Conservation (phyloP, 768 basidiomycete genomes). For the Hortiboletus campestris region DNA sequence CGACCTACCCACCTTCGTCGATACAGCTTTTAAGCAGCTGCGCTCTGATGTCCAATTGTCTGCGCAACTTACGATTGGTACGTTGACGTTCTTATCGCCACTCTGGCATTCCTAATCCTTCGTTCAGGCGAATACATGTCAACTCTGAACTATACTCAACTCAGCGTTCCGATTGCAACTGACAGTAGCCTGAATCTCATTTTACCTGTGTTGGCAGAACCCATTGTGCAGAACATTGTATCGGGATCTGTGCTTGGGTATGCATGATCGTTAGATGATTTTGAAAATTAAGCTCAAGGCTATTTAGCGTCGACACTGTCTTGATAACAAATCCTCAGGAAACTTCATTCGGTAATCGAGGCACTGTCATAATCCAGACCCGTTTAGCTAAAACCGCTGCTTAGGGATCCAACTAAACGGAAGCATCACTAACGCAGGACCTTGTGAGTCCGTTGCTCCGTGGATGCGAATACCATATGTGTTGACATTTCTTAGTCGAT, state of each 20-base stretch:
- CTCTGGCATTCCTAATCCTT: conserved; percentile 1
- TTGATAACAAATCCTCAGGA: conserved; percentile 58
- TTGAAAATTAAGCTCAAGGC: not conserved
- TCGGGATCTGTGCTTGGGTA: conserved; percentile 55
- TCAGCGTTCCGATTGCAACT: conserved; percentile 53
- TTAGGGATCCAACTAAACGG: conserved; percentile 55
- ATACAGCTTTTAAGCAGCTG: conserved; percentile 64
- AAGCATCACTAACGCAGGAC: conserved; percentile 66
- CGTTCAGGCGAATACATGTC: conserved; percentile 60
- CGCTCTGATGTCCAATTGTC: conserved; percentile 58
- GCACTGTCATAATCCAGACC: not conserved
- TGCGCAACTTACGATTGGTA: conserved; percentile 58
- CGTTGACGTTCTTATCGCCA: not conserved
- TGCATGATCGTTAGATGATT: not conserved
- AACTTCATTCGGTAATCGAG: conserved; percentile 50
- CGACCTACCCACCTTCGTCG: conserved; percentile 59
- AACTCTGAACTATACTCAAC: conserved; percentile 59
- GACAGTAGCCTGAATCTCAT: conserved; percentile 62
- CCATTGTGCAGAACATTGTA: conserved; percentile 74
- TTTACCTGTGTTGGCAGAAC: conserved; percentile 66
- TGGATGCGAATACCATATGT: not conserved
- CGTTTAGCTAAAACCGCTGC: conserved; percentile 1
- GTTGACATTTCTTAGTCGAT: conserved; percentile 45
- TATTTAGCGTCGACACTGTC: conserved; percentile 52
- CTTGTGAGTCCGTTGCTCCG: conserved; percentile 46